Conservation (phyloP, 73 alveolate species). For the Strombidium stylifer region DNA sequence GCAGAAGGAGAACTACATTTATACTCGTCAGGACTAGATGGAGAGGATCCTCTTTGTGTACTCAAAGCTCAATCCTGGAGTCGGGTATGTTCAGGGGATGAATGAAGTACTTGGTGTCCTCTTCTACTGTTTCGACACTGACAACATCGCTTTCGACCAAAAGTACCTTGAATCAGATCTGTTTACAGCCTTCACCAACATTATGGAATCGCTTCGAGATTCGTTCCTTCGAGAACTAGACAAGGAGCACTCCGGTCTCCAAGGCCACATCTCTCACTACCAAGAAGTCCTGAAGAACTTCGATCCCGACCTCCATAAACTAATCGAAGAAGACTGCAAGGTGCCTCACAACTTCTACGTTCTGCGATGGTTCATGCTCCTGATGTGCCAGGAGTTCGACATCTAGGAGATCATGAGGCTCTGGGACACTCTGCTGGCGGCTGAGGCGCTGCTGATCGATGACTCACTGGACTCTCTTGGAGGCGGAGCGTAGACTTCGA, state of each 20-base stretch:
- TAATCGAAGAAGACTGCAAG: conserved; percentile 41
- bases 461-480: too few species aligned
- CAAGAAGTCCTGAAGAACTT: conserved; percentile 44
- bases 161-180: conserved; percentile 82
- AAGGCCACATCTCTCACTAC: conserved; percentile 66
- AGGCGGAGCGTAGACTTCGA: too few species aligned
- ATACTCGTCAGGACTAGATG: conserved; percentile 88
- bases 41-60: conserved; percentile 87
- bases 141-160: conserved; percentile 27
- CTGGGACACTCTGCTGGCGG: conserved; percentile 76
- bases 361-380: conserved; percentile 78
- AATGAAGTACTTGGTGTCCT: conserved; percentile 91
- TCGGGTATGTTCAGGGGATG: conserved; percentile 94
- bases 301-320: conserved; percentile 62
- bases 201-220: conserved; percentile 87
- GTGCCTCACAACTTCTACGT: conserved; percentile 69
- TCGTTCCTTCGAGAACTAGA: conserved; percentile 77
- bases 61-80: conserved; percentile 83
- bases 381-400: conserved; percentile 77
- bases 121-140: conserved; percentile 74
- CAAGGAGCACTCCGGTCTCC: conserved; percentile 69
- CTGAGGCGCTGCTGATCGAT: too few species aligned
- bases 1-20: conserved; percentile 67
- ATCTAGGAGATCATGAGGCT: conserved; percentile 70
- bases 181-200: conserved; percentile 80